phyloP scores from a whole-genome alignment of 176 grass and related monocot genomes.

The Tillandsia leiboldiana region DNA sequence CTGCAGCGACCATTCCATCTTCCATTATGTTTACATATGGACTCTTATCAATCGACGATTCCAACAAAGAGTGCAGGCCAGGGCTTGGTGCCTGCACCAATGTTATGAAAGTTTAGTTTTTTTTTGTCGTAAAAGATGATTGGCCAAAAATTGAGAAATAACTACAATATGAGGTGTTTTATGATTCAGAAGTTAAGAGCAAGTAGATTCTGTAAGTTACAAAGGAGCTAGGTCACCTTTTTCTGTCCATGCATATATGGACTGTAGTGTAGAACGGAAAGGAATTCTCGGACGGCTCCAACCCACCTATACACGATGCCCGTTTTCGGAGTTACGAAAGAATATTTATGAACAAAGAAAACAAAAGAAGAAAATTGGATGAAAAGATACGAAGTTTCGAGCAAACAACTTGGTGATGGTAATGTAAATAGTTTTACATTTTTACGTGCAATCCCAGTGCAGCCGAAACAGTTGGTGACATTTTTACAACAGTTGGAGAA shows the following conservation, averaged over 20 bases:
- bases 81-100: slow-evolving; percentile 34
- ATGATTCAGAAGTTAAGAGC: slow-evolving; percentile 8
- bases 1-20: slow-evolving; percentile 70
- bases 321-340: neutral
- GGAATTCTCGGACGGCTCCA: slow-evolving; percentile 58
- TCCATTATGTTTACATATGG: slow-evolving; percentile 75
- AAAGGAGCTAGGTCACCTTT: slow-evolving; percentile 15
- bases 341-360: neutral
- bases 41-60: slow-evolving; percentile 70
- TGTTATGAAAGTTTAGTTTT: slow-evolving; percentile 9
- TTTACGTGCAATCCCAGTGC: too few relatives aligned
- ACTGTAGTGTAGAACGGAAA: slow-evolving; percentile 57
- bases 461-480: too few relatives aligned
- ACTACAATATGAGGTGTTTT: slow-evolving; percentile 5
- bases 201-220: too few relatives aligned
- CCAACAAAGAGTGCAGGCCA: slow-evolving; percentile 53
- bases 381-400: neutral
- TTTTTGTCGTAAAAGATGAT: too few relatives aligned
- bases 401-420: too few relatives aligned
- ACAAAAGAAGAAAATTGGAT: neutral
- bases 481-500: too few relatives aligned
- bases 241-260: slow-evolving; percentile 63
- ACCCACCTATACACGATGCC: slow-evolving; percentile 71
- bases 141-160: too few relatives aligned
- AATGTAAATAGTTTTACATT: too few relatives aligned